These are phyloP conservation scores for Pseudonectria buxi DNA, from an alignment of 2,329 filamentous ascomycete genomes.

Conservation along the genomic window DNA sequence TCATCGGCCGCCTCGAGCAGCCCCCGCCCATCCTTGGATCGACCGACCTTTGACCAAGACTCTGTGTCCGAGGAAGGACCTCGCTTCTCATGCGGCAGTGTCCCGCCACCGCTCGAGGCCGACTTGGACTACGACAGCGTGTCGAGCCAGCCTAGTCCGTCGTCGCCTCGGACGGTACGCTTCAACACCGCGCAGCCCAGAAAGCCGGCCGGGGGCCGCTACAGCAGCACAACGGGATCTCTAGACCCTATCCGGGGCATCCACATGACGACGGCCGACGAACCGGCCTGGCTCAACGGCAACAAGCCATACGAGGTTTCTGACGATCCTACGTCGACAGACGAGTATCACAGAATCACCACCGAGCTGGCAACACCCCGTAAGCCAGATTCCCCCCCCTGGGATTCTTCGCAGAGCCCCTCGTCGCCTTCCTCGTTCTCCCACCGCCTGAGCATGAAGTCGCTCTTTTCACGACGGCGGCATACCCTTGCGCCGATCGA, in stretches of 20 bases:
- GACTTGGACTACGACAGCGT: conserved; percentile 15
- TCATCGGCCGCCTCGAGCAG: no score
- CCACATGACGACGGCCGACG: conserved; percentile 10
- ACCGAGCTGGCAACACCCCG: conserved; percentile 24
- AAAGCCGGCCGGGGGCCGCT: not conserved
- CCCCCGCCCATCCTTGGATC: no score
- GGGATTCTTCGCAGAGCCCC: conserved; percentile 3
- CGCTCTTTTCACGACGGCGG: conserved; percentile 22
- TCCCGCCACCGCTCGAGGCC: conserved; percentile 17
- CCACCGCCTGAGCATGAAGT: conserved; percentile 21
- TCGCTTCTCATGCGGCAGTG: conserved; percentile 9
- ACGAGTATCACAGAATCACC: conserved; percentile 31
- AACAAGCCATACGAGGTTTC: conserved; percentile 20
- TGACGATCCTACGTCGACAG: conserved; percentile 24
- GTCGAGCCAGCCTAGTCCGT: conserved; percentile 17
- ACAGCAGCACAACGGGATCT: not conserved
- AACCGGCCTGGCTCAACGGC: conserved; percentile 7
- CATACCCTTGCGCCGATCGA: conserved; percentile 12
- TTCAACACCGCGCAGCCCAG: not conserved
- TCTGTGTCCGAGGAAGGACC: not conserved
- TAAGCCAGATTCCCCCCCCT: conserved; percentile 14
- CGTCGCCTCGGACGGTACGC: conserved; percentile 10
- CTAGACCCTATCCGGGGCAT: conserved; percentile 6
- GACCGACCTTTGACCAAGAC: not conserved
- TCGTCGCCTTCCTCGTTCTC: conserved; percentile 14